Percentiles rank a stretch among this genome's conserved stretches.
These are phyloP conservation scores for Syzygium aqueum DNA, from an alignment of 345 rosid genomes.

Conservation along the genomic window DNA sequence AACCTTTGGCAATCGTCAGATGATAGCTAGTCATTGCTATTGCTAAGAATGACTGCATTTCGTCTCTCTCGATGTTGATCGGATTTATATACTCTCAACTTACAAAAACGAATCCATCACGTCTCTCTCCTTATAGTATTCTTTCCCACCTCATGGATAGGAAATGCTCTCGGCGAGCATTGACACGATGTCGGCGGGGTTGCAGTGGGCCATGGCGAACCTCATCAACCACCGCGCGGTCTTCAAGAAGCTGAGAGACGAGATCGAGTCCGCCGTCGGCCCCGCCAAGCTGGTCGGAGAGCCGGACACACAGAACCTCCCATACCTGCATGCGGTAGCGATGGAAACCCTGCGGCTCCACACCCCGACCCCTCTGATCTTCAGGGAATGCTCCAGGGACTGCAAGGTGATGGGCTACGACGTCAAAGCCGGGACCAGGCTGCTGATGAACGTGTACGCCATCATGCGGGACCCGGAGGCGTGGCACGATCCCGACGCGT, in stretches of 20 bases:
- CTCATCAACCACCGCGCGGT: constrained; percentile 27
- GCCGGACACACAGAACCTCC: constrained; percentile 30
- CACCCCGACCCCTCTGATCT: constrained; percentile 42
- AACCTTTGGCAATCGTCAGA: neutral
- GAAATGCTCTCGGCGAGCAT: constrained; percentile 40
- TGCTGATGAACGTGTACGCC: constrained; percentile 31
- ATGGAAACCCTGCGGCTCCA: constrained; percentile 38
- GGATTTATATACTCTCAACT: neutral
- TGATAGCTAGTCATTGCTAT: too few species aligned
- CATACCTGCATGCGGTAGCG: constrained; percentile 33
- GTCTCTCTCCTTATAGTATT: neutral
- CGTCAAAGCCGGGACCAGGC: constrained; percentile 28
- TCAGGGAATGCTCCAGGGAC: constrained; percentile 37
- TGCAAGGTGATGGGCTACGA: constrained; percentile 24
- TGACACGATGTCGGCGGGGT: constrained; percentile 30
- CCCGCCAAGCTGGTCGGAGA: constrained; percentile 23
- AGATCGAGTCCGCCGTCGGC: constrained; percentile 24
- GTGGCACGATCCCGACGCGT: constrained; percentile 32
- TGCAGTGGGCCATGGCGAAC: constrained; percentile 52
- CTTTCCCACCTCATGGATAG: neutral
- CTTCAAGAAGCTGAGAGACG: constrained; percentile 26
- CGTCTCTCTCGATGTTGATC: neutral
- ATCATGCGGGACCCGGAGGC: constrained; percentile 34
- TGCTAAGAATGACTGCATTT: neutral
- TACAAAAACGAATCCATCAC: neutral